A percentile compares a stretch with the other conserved stretches of the same genome.
Evolutionary conservation across 2,329 filamentous ascomycete genomes (phyloP).

Genomic region (Triangularia verruculosa): DNA sequence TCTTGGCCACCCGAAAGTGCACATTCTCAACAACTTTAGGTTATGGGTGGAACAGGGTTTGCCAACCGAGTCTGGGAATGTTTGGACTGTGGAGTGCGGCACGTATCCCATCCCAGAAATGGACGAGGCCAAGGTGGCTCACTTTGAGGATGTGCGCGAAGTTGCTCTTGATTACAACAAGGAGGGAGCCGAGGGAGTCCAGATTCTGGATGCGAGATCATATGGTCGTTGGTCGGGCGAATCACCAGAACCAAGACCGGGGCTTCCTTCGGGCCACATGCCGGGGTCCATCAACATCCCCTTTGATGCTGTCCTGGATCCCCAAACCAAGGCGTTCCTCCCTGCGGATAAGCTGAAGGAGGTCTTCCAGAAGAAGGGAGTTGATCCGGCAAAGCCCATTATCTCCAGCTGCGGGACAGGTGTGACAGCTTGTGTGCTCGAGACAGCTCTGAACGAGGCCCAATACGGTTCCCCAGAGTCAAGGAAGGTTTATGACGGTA

Average conservation of each 20-base stretch:
- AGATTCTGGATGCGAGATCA: constrained; percentile 85
- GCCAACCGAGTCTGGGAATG: constrained; percentile 75
- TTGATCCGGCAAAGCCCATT: constrained; percentile 77
- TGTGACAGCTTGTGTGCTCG: constrained; percentile 87
- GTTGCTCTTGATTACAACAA: constrained; percentile 74
- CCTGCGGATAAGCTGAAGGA: constrained; percentile 68
- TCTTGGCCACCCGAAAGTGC: constrained; percentile 86
- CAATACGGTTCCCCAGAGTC: constrained; percentile 65
- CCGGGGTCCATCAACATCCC: constrained; percentile 83
- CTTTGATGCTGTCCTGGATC: constrained; percentile 75
- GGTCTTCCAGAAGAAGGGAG: constrained; percentile 74
- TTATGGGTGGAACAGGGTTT: constrained; percentile 84
- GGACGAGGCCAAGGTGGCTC: constrained; percentile 62
- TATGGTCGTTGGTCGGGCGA: constrained; percentile 76
- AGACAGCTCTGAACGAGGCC: constrained; percentile 79
- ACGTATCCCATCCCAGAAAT: constrained; percentile 63
- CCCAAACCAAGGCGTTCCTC: constrained; percentile 75
- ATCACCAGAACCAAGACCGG: constrained; percentile 81
- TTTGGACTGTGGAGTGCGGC: constrained; percentile 64
- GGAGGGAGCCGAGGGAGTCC: constrained; percentile 77
- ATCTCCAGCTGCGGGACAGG: constrained; percentile 90
- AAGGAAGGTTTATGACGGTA: constrained; percentile 86
- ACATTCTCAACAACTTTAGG: constrained; percentile 93
- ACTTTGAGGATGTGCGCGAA: constrained; percentile 79
- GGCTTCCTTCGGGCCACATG: constrained; percentile 86